Percentiles rank a stretch among this genome's conserved stretches.
phyloP scores from a whole-genome alignment of 2,329 filamentous ascomycete genomes.

The Pezicula neosporulosa region DNA sequence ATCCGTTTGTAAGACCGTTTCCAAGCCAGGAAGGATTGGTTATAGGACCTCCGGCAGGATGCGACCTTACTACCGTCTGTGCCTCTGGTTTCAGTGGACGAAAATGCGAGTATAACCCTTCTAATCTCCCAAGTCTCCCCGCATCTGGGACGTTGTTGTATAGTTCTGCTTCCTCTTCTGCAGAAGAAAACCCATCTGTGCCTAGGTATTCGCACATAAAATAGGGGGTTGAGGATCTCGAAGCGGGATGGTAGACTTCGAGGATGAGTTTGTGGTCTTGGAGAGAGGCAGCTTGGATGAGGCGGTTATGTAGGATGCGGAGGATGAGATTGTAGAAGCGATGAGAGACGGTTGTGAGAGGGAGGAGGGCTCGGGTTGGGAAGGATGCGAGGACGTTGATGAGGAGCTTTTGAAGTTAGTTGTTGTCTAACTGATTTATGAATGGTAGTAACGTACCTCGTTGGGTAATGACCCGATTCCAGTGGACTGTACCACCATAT shows the following conservation, averaged over 20 bases:
- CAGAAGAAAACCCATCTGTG: conserved; percentile 43
- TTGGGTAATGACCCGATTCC: conserved; percentile 18
- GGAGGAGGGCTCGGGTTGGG: conserved; percentile 48
- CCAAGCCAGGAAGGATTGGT: conserved; percentile 28
- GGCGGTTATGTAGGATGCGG: conserved; percentile 61
- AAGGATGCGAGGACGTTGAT: conserved; percentile 46
- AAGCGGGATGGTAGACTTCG: conserved; percentile 74
- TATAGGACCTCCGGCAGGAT: conserved; percentile 36
- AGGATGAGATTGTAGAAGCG: conserved; percentile 61
- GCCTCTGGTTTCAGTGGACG: conserved; percentile 57
- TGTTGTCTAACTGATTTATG: neutral
- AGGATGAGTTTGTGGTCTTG: conserved; percentile 65
- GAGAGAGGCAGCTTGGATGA: conserved; percentile 55
- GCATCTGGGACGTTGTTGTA: conserved; percentile 33
- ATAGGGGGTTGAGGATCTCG: conserved; percentile 64
- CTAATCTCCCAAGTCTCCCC: conserved; percentile 43
- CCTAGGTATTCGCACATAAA: conserved; percentile 66
- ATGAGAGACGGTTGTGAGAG: conserved; percentile 54
- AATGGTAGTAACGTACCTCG: conserved; percentile 13
- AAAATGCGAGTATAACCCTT: conserved; percentile 66
- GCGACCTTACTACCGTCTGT: conserved; percentile 32
- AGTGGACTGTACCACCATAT: conserved; percentile 10
- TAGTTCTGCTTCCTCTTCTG: conserved; percentile 32
- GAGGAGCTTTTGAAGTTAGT: conserved; percentile 39
- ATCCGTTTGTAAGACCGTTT: conserved; percentile 17